A percentile compares a stretch with the other conserved stretches of the same genome.
Evolutionary conservation across 2,329 filamentous ascomycete species (phyloP).

Genomic region (Diaporthe sp.): DNA sequence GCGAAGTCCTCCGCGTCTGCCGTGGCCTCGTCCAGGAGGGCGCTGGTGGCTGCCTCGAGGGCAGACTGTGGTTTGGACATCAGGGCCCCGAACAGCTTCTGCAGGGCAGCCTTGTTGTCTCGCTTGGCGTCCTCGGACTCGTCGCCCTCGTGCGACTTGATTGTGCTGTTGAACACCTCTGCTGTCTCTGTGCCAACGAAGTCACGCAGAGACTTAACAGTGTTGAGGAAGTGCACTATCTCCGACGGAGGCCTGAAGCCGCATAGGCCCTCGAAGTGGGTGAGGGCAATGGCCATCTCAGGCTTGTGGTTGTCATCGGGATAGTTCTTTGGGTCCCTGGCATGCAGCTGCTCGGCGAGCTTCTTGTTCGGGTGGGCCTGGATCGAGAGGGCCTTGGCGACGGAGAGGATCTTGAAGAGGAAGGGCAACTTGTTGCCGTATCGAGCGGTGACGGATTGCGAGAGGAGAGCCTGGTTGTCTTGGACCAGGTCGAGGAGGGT

Average conservation of each 20-base stretch:
- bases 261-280: constrained; percentile 94
- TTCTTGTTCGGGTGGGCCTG: constrained; percentile 98
- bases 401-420: constrained; percentile 96
- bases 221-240: constrained; percentile 84
- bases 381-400: constrained; percentile 95
- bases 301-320: constrained; percentile 99
- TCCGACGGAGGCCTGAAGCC: constrained; percentile 91
- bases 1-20: constrained; percentile 79
- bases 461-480: constrained; percentile 87
- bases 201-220: constrained; percentile 65
- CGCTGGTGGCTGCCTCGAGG: constrained; percentile 71
- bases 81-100: constrained; percentile 78
- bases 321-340: constrained; percentile 88
- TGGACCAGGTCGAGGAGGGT: constrained; percentile 88
- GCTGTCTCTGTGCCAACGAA: constrained; percentile 75
- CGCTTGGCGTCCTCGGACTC: constrained; percentile 47
- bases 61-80: constrained; percentile 81
- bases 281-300: constrained; percentile 98
- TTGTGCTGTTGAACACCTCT: constrained; percentile 64
- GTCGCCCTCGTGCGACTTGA: constrained; percentile 54
- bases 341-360: constrained; percentile 88
- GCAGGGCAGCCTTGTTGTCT: constrained; percentile 82
- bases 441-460: constrained; percentile 74
- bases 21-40: constrained; percentile 77
- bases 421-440: constrained; percentile 91